Percentiles rank a stretch among this genome's conserved stretches.
Conservation (phyloP, 306 rosid species). For the Gastrolobium villosum region DNA sequence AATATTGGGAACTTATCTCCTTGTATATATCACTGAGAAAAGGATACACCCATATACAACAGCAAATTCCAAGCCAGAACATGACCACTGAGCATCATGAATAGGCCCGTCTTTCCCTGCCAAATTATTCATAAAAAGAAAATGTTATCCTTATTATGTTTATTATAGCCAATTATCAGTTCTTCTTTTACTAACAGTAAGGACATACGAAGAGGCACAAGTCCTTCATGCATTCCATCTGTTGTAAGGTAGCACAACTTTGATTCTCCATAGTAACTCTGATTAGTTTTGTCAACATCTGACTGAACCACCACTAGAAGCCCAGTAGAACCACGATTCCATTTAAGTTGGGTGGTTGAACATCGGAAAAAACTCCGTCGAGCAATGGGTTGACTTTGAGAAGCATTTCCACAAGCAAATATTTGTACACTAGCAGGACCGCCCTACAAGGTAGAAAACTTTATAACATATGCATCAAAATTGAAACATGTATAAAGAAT, state of each 20-base stretch:
- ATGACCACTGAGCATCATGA: constrained; percentile 96
- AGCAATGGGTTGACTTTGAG: constrained; percentile 77
- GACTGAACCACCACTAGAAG: constrained; percentile 87
- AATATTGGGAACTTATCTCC: constrained; percentile 13
- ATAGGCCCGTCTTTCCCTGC: constrained; percentile 98
- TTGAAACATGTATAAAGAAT: background rate
- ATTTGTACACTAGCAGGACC: constrained; percentile 91
- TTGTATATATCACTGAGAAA: constrained; percentile 32
- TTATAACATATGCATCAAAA: constrained; percentile 31
- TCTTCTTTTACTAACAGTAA: constrained; percentile 15
- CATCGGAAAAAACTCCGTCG: constrained; percentile 91
- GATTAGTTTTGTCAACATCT: constrained; percentile 97
- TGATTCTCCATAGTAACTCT: constrained; percentile 96
- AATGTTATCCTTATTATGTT: constrained; percentile 33
- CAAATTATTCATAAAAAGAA: constrained; percentile 47
- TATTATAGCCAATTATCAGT: constrained; percentile 33
- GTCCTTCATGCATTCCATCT: constrained; percentile 87
- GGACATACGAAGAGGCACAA: constrained; percentile 91
- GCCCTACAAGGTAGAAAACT: constrained; percentile 65
- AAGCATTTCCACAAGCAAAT: constrained; percentile 68
- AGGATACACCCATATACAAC: constrained; percentile 99
- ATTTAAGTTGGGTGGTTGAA: constrained; percentile 79
- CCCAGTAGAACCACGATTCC: constrained; percentile 92
- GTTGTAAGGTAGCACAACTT: constrained; percentile 89
- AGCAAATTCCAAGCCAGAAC: constrained; percentile 83